Evolutionary conservation across 2,329 filamentous ascomycete genomes (phyloP).

Genomic region (Exophiala viscosa): DNA sequence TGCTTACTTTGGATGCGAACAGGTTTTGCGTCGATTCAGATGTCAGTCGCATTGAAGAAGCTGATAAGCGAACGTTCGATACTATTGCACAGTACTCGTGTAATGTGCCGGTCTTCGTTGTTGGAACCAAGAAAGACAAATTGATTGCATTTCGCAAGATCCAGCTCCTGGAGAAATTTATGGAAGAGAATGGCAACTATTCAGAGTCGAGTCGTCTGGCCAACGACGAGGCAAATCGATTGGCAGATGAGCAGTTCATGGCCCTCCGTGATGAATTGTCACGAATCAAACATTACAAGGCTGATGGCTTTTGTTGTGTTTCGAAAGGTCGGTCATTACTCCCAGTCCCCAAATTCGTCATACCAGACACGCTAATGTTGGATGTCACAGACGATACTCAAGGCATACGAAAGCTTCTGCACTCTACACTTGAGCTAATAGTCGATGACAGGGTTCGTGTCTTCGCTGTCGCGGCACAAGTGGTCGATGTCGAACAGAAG

Average conservation of each 20-base stretch:
- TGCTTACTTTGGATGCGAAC: not conserved
- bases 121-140: constrained; percentile 36
- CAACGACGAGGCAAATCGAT: constrained; percentile 20
- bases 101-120: constrained; percentile 34
- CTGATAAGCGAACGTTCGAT: constrained; percentile 34
- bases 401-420: constrained; percentile 31
- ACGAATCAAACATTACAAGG: constrained; percentile 26
- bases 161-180: constrained; percentile 24
- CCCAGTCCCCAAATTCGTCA: not conserved
- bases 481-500: constrained; percentile 35
- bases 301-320: constrained; percentile 26
- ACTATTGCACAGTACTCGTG: constrained; percentile 32
- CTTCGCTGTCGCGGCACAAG: constrained; percentile 35
- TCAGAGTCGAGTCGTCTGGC: constrained; percentile 29
- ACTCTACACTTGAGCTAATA: constrained; percentile 33
- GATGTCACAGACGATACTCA: constrained; percentile 28
- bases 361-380: constrained; percentile 4
- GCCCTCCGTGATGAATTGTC: constrained; percentile 23
- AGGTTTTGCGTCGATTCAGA: constrained; percentile 37
- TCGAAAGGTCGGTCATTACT: constrained; percentile 23
- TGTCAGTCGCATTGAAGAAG: constrained; percentile 34
- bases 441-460: constrained; percentile 34
- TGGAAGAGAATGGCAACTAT: constrained; percentile 25
- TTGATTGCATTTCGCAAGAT: constrained; percentile 30
- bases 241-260: constrained; percentile 26